Evolutionary conservation across 2,329 filamentous ascomycete genomes (phyloP).

Genomic region (Aspergillus vadensis): DNA sequence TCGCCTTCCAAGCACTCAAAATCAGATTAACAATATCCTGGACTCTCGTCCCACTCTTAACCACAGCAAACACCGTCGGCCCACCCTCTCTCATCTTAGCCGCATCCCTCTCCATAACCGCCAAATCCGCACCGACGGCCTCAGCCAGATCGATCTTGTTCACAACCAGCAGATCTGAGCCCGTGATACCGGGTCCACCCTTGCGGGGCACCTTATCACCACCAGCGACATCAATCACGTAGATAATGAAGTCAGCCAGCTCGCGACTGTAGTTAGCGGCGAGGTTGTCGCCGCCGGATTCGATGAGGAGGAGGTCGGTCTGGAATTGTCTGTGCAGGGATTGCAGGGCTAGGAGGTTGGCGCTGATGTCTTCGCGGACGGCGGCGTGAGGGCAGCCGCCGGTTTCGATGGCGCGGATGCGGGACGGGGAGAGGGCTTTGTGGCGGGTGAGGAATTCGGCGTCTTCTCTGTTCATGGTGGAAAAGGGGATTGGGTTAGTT

Average conservation of each 20-base stretch:
- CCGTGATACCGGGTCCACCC: slow-evolving; percentile 94
- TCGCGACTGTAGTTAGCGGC: slow-evolving; percentile 96
- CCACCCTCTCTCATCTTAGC: slow-evolving; percentile 94
- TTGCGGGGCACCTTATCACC: slow-evolving; percentile 97
- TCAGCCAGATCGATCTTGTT: slow-evolving; percentile 97
- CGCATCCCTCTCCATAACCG: slow-evolving; percentile 92
- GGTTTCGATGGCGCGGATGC: slow-evolving; percentile 95
- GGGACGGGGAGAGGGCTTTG: slow-evolving; percentile 75
- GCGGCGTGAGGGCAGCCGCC: slow-evolving; percentile 96
- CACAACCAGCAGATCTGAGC: slow-evolving; percentile 88
- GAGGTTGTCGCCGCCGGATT: slow-evolving; percentile 93
- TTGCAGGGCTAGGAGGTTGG: slow-evolving; percentile 90
- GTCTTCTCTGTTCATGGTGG: slow-evolving; percentile 67
- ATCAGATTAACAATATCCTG: slow-evolving; percentile 87
- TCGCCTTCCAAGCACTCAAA: slow-evolving; percentile 87
- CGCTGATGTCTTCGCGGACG: slow-evolving; percentile 92
- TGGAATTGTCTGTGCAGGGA: slow-evolving; percentile 79
- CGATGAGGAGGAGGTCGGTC: slow-evolving; percentile 86
- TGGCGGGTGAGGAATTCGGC: slow-evolving; percentile 93
- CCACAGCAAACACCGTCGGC: slow-evolving; percentile 92
- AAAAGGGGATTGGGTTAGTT: not conserved
- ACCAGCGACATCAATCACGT: slow-evolving; percentile 95
- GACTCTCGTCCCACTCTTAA: slow-evolving; percentile 87
- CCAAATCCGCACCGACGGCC: slow-evolving; percentile 84
- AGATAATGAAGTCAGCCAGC: slow-evolving; percentile 95